A percentile compares a stretch with the other conserved stretches of the same genome.
Conservation (phyloP, 148 eudicot genomes). For the Fagopyrum esculentum region DNA sequence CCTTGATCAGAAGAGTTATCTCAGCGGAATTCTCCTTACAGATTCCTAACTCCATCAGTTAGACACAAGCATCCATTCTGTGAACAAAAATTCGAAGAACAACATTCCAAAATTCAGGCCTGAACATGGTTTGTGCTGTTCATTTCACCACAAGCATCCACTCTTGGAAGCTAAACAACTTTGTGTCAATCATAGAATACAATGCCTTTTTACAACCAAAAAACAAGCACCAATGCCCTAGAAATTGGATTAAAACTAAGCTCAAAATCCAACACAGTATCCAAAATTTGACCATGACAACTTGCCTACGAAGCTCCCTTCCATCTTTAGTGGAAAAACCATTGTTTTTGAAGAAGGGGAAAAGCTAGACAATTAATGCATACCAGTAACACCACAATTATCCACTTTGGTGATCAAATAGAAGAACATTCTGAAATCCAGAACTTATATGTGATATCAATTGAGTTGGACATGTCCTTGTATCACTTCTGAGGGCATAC, state of each 20-base stretch:
- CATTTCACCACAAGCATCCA: background rate
- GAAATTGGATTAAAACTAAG: background rate
- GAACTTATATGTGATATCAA: too few species aligned
- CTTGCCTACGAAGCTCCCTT: background rate
- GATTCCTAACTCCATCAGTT: background rate
- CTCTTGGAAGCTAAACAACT: background rate
- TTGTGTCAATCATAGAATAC: background rate
- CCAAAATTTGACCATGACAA: background rate
- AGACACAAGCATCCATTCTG: background rate
- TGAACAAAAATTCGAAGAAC: background rate
- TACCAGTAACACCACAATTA: too few species aligned
- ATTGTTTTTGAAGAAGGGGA: background rate
- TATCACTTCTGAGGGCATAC: too few species aligned
- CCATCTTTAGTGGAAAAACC: slow-evolving; percentile 5
- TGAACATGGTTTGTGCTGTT: background rate
- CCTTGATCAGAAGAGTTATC: background rate
- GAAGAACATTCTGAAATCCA: too few species aligned
- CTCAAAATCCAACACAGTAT: background rate
- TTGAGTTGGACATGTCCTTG: too few species aligned
- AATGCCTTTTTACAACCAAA: background rate
- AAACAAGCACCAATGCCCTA: background rate
- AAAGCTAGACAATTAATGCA: too few species aligned
- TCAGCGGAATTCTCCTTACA: background rate
- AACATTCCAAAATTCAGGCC: background rate
- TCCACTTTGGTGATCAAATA: too few species aligned